Evolutionary conservation across 805 yeast genomes (phyloP), one percentile per base, ranked within the genome.

Genomic region (Candida boleticola): DNA sequence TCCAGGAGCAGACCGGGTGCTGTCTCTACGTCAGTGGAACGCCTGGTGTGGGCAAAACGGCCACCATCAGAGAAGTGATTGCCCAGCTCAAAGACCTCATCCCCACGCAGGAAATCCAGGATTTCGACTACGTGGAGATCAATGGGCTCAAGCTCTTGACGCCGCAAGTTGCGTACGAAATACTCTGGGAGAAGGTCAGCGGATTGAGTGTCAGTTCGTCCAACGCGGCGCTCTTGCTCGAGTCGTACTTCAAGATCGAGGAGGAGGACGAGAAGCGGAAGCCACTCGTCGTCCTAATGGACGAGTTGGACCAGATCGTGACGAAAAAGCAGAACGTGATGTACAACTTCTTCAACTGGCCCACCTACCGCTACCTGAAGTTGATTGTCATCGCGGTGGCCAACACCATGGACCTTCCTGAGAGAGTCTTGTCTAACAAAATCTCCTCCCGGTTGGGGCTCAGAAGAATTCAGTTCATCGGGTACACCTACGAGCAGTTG

Each of bases 341-440:
- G 84, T 93, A 93, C 67, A 93, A 93, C 60, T 89, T 93, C 57
- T 89, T 93, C 73, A 93, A 93, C 63, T 93, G 99, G 99, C 97
- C 99, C 3, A 81, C 96, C 0, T 81, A 87, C 54, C 68, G 77
- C 10, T 71, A 80, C 49, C 89, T 98, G 3, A 83, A 83, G 53
- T 68, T 93, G 39, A 79, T 93, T 39, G 95, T 93, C 2, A 73
- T 93, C 32, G 97, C 98, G 0, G 89, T 93, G 23, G 97, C 98
- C 3, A 93, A 93, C 60, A 90, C 97, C 0, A 89, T 93, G 97
- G 98, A 93, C 66, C 67, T 93, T 37, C 98, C 99, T 0, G 99
- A 93, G 58, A 71, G 97, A 40, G 74, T 83, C 39, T 68, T 93
- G 30, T 81, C 93, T 16, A 92, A 89, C 62, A 93, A 93, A 62